A percentile compares a stretch with the other conserved stretches of the same genome.
phyloP scores from a whole-genome alignment of 1,284 basidiomycete genomes.

The Rhodofomes roseus region DNA sequence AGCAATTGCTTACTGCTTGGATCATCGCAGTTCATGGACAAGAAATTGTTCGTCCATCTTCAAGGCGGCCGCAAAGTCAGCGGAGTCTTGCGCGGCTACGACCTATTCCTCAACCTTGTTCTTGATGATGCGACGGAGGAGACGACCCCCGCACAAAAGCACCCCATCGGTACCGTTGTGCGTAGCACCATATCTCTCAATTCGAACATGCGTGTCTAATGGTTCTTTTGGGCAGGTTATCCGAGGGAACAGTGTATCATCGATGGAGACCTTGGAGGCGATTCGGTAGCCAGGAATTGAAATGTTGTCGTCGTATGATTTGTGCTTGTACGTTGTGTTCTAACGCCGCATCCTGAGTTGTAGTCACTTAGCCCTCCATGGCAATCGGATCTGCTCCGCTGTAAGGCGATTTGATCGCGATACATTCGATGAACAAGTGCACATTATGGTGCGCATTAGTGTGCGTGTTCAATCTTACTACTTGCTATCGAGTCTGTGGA shows the following conservation, averaged over 20 bases:
- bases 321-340: conserved; percentile 4
- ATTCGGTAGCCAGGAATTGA: conserved; percentile 37
- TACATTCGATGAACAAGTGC: neutral
- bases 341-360: neutral
- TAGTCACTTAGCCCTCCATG: neutral
- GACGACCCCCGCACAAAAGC: conserved; percentile 84
- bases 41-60: conserved; percentile 91
- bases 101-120: conserved; percentile 98
- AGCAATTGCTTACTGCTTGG: conserved; percentile 1
- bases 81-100: conserved; percentile 94
- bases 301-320: neutral
- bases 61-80: conserved; percentile 96
- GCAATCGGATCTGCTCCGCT: neutral
- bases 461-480: too few species aligned
- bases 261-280: conserved; percentile 81
- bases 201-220: neutral
- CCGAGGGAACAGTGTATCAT: conserved; percentile 91
- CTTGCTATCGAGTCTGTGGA: too few species aligned
- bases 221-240: conserved; percentile 63
- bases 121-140: conserved; percentile 96
- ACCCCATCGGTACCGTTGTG: conserved; percentile 87
- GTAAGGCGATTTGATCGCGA: neutral
- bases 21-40: conserved; percentile 89
- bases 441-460: too few species aligned
- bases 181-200: conserved; percentile 31